Conservation (phyloP, 73 alveolate genomes). For the Tetrahymena thermophila region DNA sequence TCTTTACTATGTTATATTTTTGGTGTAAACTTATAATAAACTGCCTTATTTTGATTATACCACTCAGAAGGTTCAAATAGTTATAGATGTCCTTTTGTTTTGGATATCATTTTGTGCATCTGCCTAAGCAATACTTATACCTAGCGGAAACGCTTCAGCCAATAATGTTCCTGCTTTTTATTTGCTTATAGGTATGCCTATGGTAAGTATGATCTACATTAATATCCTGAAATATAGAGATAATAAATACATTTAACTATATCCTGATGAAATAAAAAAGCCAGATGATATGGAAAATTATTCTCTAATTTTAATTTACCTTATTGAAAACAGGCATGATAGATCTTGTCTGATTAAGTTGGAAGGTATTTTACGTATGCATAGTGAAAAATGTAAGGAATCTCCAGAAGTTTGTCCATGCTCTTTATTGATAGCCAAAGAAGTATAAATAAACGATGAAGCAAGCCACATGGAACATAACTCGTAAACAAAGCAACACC, state of each 20-base stretch:
- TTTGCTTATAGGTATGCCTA: background rate
- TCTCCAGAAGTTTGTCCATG: background rate
- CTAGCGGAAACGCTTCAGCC: background rate
- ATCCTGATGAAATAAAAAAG: background rate
- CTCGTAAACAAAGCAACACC: constrained; percentile 4
- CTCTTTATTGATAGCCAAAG: background rate
- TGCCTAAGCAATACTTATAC: background rate
- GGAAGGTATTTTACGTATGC: background rate
- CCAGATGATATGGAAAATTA: background rate
- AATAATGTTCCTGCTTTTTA: background rate
- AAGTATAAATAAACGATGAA: background rate
- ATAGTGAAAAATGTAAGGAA: background rate
- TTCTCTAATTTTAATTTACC: background rate
- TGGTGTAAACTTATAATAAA: background rate
- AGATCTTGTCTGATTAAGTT: background rate
- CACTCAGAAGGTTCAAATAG: background rate
- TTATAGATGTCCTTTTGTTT: background rate
- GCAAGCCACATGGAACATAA: background rate
- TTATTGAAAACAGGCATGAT: background rate
- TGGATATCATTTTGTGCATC: background rate
- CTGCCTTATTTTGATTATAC: background rate
- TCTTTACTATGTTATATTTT: background rate
- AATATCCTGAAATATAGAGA: background rate
- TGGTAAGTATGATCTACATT: background rate
- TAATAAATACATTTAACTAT: background rate